Base-by-base conservation (phyloP, 1,139 yeast genomes). In the Taiozyma onychis region DNA sequence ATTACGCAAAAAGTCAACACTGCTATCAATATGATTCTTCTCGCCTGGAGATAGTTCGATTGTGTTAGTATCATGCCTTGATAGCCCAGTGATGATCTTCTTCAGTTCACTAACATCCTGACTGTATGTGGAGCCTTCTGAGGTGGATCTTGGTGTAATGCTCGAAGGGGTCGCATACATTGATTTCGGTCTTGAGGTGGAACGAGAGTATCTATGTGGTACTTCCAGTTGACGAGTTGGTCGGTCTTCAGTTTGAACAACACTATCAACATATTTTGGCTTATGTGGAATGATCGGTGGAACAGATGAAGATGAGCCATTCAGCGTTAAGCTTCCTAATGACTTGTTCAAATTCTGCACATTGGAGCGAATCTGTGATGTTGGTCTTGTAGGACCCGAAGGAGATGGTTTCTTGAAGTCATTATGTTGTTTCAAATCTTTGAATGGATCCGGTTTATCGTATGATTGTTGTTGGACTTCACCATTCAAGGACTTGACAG, bases 1-100 rank as follows among this genome's bases (percentile, higher is more conserved):
- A 28, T 75, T 73, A 54, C 80, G 77, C 54, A 88, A 68, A 61
- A 85, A 88, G 49, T 84, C 88, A 45, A 79, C 70, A 51, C 75
- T 76, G 45, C 77, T 75, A 57, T 74, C 73, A 44, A 58, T 60
- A 35, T 60, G 60, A 46, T 49, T 47, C 27, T 53, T 49, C 41
- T 53, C 61, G 46, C 64, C 65, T 11, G 74, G 70, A 30, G 72
- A 66, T 18, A 69, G 54, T 44, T 69, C 69, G 6, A 67, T 64
- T 22, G 63, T 57, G 45, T 66, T 67, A 39, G 65, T 62, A 18
- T 57, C 46, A 22, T 42, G 46, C 3, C 47, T 57, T 8, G 67
- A 61, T 47, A 66, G 51, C 0, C 68, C 69, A 4, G 64, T 63
- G 32, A 68, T 63, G 32, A 69, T 65, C 39, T 46, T 53, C 48